Conservation (phyloP, 345 rosid genomes). For the sweet orange (Citrus sinensis) region DVS_A1.0 CM039169.1:32410001-32410500, state of each 20-base stretch:
- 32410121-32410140: constrained; percentile 27
- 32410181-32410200: constrained; percentile 38
- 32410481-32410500: constrained; percentile 37
- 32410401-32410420: constrained; percentile 26
- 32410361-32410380: constrained; percentile 38
- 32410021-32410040: constrained; percentile 22
- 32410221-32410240: constrained; percentile 40
- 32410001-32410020: constrained; percentile 40
- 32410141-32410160: constrained; percentile 36
- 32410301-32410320: constrained; percentile 33
- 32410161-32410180: constrained; percentile 52
- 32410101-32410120: constrained; percentile 26
- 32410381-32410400: constrained; percentile 38
- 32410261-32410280: constrained; percentile 26
- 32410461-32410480: constrained; percentile 46
- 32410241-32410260: constrained; percentile 29
- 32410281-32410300: constrained; percentile 28
- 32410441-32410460: constrained; percentile 27
- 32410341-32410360: constrained; percentile 36
- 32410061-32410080: constrained; percentile 33
- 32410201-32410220: constrained; percentile 25
- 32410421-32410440: constrained; percentile 35
- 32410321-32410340: constrained; percentile 29
- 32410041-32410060: constrained; percentile 27
- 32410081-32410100: constrained; percentile 34